Evolutionary conservation across 306 rosid species (phyloP), one percentile per base, ranked within the genome.

Genomic region (Datisca glomerata): DNA sequence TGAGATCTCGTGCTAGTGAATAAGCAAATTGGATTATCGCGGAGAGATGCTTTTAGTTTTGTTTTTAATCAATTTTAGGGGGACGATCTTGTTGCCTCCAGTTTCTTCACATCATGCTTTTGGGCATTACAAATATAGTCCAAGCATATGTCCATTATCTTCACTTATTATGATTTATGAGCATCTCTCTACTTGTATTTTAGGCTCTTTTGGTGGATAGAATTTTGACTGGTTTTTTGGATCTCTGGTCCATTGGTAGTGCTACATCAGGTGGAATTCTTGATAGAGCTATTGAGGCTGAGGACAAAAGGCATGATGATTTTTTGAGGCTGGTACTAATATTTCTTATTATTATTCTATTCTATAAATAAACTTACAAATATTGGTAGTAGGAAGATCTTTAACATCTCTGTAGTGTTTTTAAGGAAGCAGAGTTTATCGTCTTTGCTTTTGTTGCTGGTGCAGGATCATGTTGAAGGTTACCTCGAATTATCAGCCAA

Each of bases 251-350:
- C 28, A 11, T 66, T 44, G 55, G 16, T 53, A 73, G 81, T 69
- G 68, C 81, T 45, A 68, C 81, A 20, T 59, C 81, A 3, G 81
- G 81, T 5, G 81, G 81, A 51, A 73, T 73, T 42, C 76, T 73
- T 40, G 81, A 74, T 53, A 65, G 55, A 61, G 81, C 81, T 48
- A 27, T 74, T 19, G 81, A 64, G 62, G 81, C 81, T 1, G 81
- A 74, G 73, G 81, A 56, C 16, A 53, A 42, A 53, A 65, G 12
- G 41, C 76, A 74, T 8, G 67, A 73, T n/a, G 81, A 74, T 52
- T 61, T 74, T 22, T 12, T 74, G 59, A 67, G 76, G 47, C 76
- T 74, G 81, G 81, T 74, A 24, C 57, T 29, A 41, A 15, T 59
- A 53, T 33, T 18, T n/a, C 29, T 18, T 14, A 14, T 7, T 35